Percentiles rank a stretch among this genome's conserved stretches.
Conservation (phyloP, 2,329 filamentous ascomycete species). For the Hansfordia pulvinata region DNA sequence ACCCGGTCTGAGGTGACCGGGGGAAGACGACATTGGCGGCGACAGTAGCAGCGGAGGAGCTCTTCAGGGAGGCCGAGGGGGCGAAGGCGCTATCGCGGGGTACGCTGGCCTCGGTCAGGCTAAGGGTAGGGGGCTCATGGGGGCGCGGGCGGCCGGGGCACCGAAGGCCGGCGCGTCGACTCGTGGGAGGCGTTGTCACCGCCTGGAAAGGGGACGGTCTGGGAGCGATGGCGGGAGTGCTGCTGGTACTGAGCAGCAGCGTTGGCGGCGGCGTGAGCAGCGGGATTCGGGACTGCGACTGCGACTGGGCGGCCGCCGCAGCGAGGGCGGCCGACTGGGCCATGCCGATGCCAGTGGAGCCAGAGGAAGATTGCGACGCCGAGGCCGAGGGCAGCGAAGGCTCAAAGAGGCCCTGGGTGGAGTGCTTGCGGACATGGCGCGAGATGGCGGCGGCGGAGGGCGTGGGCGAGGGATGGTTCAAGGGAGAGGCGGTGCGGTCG, state of each 20-base stretch:
- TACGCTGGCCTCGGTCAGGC: slow-evolving; percentile 50
- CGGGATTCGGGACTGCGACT: slow-evolving; percentile 25
- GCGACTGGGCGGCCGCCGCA: slow-evolving; percentile 40
- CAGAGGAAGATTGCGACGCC: slow-evolving; percentile 39
- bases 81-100: slow-evolving; percentile 40
- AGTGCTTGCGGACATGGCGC: slow-evolving; percentile 41
- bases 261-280: slow-evolving; percentile 15
- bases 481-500: slow-evolving; percentile 26
- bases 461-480: slow-evolving; percentile 24
- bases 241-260: slow-evolving; percentile 12
- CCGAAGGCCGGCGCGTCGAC: too few relatives aligned
- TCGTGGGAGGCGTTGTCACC: slow-evolving; percentile 25
- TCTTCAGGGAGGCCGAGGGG: slow-evolving; percentile 42
- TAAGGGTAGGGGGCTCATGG: slow-evolving; percentile 49
- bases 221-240: slow-evolving; percentile 54
- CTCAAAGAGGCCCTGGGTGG: slow-evolving; percentile 67
- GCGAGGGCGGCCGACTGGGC: slow-evolving; percentile 72
- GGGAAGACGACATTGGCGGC: slow-evolving; percentile 65
- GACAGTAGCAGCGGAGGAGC: slow-evolving; percentile 50
- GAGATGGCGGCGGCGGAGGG: slow-evolving; percentile 21
- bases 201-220: slow-evolving; percentile 51
- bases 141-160: background rate
- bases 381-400: slow-evolving; percentile 53
- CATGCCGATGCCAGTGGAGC: slow-evolving; percentile 33
- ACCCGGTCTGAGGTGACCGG: slow-evolving; percentile 42